Evolutionary conservation across 176 grass and related monocot genomes (phyloP), one percentile per base, ranked within the genome.

Genomic region (Oryza punctata): DNA sequence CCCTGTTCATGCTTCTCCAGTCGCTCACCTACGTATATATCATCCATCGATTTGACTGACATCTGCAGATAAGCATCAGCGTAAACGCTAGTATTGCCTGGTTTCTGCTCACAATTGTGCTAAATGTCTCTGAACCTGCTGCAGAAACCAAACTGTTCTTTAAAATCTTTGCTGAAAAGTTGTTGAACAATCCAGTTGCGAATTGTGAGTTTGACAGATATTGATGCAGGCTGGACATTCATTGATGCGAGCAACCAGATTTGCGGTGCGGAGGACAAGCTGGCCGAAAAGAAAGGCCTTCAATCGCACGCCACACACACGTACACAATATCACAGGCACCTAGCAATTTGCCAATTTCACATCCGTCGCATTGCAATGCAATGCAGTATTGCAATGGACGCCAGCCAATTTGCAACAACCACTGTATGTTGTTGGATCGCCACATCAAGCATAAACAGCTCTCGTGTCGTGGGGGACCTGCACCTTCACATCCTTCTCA

Each of bases 231-330:
- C 7, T 57, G 52, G 57, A 24, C 57, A 61, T 61, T 61, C 57
- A 61, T 61, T 61, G 21, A 61, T 24, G 57, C 57, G n/a, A 24
- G 21, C 57, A 61, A 61, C 57, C 21, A 61, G 2, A 61, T 10
- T 24, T 61, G 57, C 57, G 21, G 57, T 61, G 57, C 2, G n/a
- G n/a, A 24, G 8, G 57, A 7, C n/a, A 61, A 61, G 57, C n/a
- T 61, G 57, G 57, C 57, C n/a, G 57, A 61, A 61, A 61, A 61
- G 57, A 61, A 61, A 61, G 57, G 57, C 21, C n/a, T 61, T 61
- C 57, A 61, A 61, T 61, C 24, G 57, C 21, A 61, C 8, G 57
- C 19, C 21, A 61, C n/a, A 61, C n/a, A 11, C n/a, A 61, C 8
- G 4, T n/a, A 41, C 40, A 41, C 9, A 41, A 6, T n/a, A 7